Base-by-base conservation (phyloP, 768 basidiomycete species). In the Tricholoma hemisulphureum region DNA sequence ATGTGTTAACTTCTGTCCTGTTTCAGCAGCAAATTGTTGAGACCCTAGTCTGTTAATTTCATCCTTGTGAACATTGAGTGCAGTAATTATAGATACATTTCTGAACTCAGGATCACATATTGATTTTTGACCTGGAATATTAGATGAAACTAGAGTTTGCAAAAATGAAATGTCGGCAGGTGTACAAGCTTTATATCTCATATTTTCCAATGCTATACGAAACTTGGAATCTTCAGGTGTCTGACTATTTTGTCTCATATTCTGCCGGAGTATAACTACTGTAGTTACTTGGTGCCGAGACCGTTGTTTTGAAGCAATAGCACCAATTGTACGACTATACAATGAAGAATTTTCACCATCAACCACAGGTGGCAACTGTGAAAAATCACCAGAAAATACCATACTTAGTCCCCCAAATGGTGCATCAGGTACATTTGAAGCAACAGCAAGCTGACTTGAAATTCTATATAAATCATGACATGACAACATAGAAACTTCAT, bases 151-250 rank as follows among this genome's bases (percentile, higher is more conserved):
- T 18, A 65, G 13, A 6, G 65, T 65, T 6, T 59, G 21, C 2
- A 80, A 57, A 56, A 78, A 75, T 1, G 13, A 32, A 8, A 80
- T 55, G 57, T 81, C 77, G 14, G 63, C 69, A 0, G n/a, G 3
- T 0, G 74, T 78, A 60, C 77, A 80, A 0, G 70, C 62, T 20
- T 67, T 69, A 57, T 76, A 79, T 23, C 73, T 32, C 76, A 78
- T 73, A 59, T 78, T 76, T 24, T 68, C 67, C 1, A 79, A 51
- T 0, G 70, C 69, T 0, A 46, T 64, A 29, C 74, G 20, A 1
- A 76, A 65, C 18, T 62, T 57, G 8, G 63, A 49, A 58, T n/a
- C n/a, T n/a, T n/a, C n/a, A n/a, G n/a, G n/a, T n/a, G n/a, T n/a
- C n/a, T n/a, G n/a, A n/a, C n/a, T n/a, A n/a, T n/a, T n/a, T n/a